phyloP scores from a whole-genome alignment of 176 grass and related monocot genomes.

The Secale cereale region DNA sequence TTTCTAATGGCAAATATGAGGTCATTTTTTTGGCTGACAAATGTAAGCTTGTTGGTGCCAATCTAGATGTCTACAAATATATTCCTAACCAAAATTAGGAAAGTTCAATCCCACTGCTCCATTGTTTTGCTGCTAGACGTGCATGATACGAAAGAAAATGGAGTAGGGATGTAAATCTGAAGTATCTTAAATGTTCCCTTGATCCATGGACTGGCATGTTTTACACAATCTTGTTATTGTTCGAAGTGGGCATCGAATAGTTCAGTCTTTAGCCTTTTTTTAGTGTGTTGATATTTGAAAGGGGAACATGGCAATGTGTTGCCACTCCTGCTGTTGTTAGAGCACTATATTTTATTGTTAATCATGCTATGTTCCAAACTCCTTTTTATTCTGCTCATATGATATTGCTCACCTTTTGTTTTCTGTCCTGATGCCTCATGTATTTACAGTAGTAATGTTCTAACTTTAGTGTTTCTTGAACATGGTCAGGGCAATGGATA shows the following conservation, averaged over 20 bases:
- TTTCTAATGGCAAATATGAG: background rate
- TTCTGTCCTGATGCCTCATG: constrained; percentile 12
- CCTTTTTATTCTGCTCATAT: background rate
- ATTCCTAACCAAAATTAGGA: background rate
- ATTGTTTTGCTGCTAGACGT: background rate
- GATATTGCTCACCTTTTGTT: background rate
- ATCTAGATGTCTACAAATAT: constrained; percentile 8
- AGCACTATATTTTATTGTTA: constrained; percentile 14
- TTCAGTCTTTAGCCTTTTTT: background rate
- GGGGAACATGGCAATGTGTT: background rate
- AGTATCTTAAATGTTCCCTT: constrained; percentile 1
- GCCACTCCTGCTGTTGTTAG: constrained; percentile 7
- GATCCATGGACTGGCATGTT: background rate
- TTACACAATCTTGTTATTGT: background rate
- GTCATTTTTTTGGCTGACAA: background rate
- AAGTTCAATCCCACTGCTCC: background rate
- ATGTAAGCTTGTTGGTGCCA: background rate
- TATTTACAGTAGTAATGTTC: constrained; percentile 18
- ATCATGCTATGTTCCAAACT: background rate
- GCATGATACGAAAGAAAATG: background rate
- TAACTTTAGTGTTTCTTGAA: constrained; percentile 7
- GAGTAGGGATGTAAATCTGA: background rate
- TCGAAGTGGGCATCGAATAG: constrained; percentile 8
- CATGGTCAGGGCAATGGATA: constrained; percentile 17
- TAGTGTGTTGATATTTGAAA: constrained; percentile 11